Percentiles rank a stretch among this genome's conserved stretches.
Conservation (phyloP, 2,329 filamentous ascomycete species). For the Monosporascus cannonballus region DNA sequence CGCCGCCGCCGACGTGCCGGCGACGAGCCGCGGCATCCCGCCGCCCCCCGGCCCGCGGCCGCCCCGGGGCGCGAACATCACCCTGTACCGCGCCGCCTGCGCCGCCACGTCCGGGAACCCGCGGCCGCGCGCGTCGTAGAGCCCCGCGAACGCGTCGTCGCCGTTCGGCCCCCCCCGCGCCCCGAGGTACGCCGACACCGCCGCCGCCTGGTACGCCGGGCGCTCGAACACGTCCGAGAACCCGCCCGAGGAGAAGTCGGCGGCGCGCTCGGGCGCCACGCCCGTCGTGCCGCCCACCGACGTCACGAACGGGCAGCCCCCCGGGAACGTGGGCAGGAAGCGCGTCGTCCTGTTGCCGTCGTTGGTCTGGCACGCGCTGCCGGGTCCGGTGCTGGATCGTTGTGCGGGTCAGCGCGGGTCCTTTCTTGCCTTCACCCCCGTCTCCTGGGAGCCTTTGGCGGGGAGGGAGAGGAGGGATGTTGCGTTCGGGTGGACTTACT, state of each 20-base stretch:
- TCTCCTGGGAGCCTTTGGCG: background rate
- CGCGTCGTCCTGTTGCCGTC: constrained; percentile 45
- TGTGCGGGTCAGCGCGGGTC: constrained; percentile 1
- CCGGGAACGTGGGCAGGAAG: constrained; percentile 50
- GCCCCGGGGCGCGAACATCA: constrained; percentile 10
- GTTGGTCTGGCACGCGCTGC: constrained; percentile 42
- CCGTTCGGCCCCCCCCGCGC: constrained; percentile 11
- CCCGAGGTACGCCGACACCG: constrained; percentile 37
- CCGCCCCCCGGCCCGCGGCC: constrained; percentile 12
- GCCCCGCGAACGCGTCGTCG: constrained; percentile 32
- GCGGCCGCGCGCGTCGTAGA: constrained; percentile 43
- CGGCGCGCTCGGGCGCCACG: constrained; percentile 43
- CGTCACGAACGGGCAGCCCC: constrained; percentile 52
- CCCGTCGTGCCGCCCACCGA: constrained; percentile 51
- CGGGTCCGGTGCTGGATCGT: constrained; percentile 17
- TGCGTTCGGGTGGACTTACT: constrained; percentile 10
- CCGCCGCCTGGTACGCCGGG: constrained; percentile 39
- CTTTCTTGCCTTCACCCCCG: background rate
- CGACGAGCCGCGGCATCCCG: constrained; percentile 27
- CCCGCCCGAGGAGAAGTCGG: constrained; percentile 46
- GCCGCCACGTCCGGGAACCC: constrained; percentile 58
- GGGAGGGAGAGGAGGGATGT: background rate
- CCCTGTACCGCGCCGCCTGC: constrained; percentile 34
- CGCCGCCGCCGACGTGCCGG: constrained; percentile 45
- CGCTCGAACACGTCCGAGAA: constrained; percentile 42